Percentiles rank a stretch among this genome's conserved stretches.
These are phyloP conservation scores for Hanseniaspora clermontiae DNA, from an alignment of 805 yeast species.

Conservation along the genomic window DNA sequence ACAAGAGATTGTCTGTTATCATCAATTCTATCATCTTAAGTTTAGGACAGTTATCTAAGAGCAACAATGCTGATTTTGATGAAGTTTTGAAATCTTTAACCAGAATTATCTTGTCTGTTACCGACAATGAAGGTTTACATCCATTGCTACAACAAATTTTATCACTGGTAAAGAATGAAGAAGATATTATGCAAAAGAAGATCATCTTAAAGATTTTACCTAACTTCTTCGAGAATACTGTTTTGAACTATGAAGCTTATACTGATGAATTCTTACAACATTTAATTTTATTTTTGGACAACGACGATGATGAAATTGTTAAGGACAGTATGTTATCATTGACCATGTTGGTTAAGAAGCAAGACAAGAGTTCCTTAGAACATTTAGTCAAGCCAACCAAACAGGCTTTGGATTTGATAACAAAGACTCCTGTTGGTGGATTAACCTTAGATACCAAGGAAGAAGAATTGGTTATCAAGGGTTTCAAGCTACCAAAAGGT, in stretches of 20 bases:
- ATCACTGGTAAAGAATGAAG: slow-evolving; percentile 60
- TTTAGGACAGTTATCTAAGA: slow-evolving; percentile 27
- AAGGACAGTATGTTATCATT: slow-evolving; percentile 53
- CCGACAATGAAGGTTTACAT: slow-evolving; percentile 67
- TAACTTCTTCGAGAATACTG: slow-evolving; percentile 52
- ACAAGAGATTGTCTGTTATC: slow-evolving; percentile 58
- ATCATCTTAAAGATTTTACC: slow-evolving; percentile 57
- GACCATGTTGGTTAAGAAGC: slow-evolving; percentile 51
- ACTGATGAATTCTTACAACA: slow-evolving; percentile 62
- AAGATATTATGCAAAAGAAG: slow-evolving; percentile 46
- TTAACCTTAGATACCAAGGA: slow-evolving; percentile 46
- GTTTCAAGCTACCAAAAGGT: slow-evolving; percentile 57
- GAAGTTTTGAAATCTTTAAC: slow-evolving; percentile 48
- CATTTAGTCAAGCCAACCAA: slow-evolving; percentile 67
- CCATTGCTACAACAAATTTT: slow-evolving; percentile 73
- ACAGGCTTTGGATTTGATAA: slow-evolving; percentile 55
- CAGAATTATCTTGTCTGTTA: slow-evolving; percentile 57
- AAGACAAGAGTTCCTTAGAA: slow-evolving; percentile 66
- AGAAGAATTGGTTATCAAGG: slow-evolving; percentile 46
- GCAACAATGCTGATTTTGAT: slow-evolving; percentile 30
- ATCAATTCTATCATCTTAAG: slow-evolving; percentile 63
- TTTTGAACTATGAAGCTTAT: slow-evolving; percentile 59
- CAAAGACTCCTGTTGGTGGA: slow-evolving; percentile 44
- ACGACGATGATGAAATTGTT: slow-evolving; percentile 49
- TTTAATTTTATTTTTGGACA: slow-evolving; percentile 62